Conservation (phyloP, 2,329 filamentous ascomycete genomes). For the Cephalotrichum gorgonifer region DNA sequence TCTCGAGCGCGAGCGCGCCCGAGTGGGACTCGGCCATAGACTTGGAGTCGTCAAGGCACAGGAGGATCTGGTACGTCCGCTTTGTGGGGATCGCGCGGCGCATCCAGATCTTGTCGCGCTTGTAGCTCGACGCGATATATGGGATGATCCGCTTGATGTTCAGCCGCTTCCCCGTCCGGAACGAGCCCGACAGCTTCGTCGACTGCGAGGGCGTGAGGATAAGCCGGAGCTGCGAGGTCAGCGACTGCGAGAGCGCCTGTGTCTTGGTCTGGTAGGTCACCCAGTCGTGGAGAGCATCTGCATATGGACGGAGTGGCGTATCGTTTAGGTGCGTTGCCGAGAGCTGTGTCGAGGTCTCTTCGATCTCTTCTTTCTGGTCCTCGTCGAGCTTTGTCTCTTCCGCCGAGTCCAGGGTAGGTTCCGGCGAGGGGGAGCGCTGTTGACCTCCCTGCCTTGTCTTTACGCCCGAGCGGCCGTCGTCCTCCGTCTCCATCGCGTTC, state of each 20-base stretch:
- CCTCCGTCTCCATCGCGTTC: conserved; percentile 27
- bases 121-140: conserved; percentile 96
- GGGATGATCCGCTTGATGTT: conserved; percentile 99
- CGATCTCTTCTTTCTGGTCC: conserved; percentile 37
- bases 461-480: conserved; percentile 49
- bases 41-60: conserved; percentile 92
- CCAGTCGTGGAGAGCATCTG: conserved; percentile 66
- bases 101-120: conserved; percentile 99
- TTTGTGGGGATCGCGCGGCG: conserved; percentile 84
- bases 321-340: conserved; percentile 61
- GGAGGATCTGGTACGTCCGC: conserved; percentile 91
- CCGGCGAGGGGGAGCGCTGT: conserved; percentile 36
- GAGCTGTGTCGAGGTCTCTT: conserved; percentile 51
- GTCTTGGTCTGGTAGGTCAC: conserved; percentile 74
- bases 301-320: conserved; percentile 35
- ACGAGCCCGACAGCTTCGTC: conserved; percentile 92
- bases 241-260: conserved; percentile 72
- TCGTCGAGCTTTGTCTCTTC: conserved; percentile 29
- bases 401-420: conserved; percentile 18
- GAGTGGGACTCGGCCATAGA: conserved; percentile 79
- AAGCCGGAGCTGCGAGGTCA: conserved; percentile 90
- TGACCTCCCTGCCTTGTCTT: conserved; percentile 49
- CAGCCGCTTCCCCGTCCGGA: conserved; percentile 93
- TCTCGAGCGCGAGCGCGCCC: conserved; percentile 79
- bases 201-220: conserved; percentile 91